Conservation (phyloP, 352 stramenopile genomes). For the Phytophthora idaei region DNA sequence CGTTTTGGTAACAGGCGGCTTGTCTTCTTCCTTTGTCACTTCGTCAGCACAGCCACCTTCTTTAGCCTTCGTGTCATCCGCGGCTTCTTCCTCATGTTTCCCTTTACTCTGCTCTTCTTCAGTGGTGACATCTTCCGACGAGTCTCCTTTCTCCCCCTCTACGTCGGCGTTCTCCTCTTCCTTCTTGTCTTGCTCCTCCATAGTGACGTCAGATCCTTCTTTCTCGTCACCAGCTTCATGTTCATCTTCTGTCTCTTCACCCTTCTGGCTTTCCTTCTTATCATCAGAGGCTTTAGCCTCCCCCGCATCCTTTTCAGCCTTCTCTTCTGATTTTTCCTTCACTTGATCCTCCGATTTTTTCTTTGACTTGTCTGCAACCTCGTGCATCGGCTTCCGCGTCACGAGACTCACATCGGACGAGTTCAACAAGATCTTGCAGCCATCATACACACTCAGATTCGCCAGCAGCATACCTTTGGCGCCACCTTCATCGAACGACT, state of each 20-base stretch:
- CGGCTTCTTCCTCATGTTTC: slow-evolving; percentile 3
- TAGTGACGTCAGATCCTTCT: not conserved
- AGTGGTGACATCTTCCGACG: slow-evolving; percentile 16
- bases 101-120: slow-evolving; percentile 22
- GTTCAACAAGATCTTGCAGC: slow-evolving; percentile 86
- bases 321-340: slow-evolving; percentile 19
- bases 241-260: slow-evolving; percentile 10
- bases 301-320: slow-evolving; percentile 6
- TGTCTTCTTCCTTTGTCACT: slow-evolving; percentile 4
- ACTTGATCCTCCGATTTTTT: not conserved
- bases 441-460: slow-evolving; percentile 91
- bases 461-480: slow-evolving; percentile 93
- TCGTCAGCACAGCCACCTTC: slow-evolving; percentile 12
- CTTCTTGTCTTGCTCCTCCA: not conserved
- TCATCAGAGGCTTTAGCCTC: slow-evolving; percentile 8
- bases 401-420: slow-evolving; percentile 74
- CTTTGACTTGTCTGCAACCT: slow-evolving; percentile 25
- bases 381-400: slow-evolving; percentile 52
- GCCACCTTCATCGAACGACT: slow-evolving; percentile 92
- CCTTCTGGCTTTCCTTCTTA: slow-evolving; percentile 2
- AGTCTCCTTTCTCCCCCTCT: slow-evolving; percentile 13
- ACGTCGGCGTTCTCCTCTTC: not conserved
- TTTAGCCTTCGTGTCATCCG: slow-evolving; percentile 5
- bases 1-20: slow-evolving; percentile 26
- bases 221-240: not conserved